These are phyloP conservation scores for Narthecium ossifragum DNA, from an alignment of 106 monocot species.

Conservation along the genomic window DNA sequence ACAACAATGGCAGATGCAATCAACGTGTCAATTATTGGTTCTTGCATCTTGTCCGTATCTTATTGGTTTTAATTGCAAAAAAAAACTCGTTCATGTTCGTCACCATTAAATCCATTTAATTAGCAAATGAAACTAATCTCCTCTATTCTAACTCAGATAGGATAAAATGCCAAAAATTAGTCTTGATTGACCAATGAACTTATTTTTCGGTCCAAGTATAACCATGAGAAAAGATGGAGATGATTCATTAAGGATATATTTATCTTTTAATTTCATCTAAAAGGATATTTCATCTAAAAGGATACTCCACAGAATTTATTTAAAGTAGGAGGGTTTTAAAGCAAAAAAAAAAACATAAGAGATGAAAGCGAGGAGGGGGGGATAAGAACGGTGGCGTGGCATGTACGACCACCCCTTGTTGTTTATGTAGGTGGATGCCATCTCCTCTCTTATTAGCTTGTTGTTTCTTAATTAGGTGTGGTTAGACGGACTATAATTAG, in stretches of 20 bases:
- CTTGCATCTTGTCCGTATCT: too few relatives aligned
- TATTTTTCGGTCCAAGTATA: too few relatives aligned
- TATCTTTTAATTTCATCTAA: not conserved
- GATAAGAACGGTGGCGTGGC: constrained; percentile 1
- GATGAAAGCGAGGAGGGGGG: not conserved
- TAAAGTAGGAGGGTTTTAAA: not conserved
- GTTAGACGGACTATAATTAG: not conserved
- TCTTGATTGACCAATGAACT: not conserved
- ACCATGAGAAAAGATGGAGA: too few relatives aligned
- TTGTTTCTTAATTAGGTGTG: not conserved
- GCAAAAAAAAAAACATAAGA: not conserved
- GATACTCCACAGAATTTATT: not conserved
- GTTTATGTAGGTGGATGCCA: not conserved
- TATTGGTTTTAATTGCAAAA: too few relatives aligned
- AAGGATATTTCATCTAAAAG: not conserved
- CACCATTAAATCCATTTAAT: too few relatives aligned
- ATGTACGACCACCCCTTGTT: not conserved
- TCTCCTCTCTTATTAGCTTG: not conserved
- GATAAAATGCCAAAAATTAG: too few relatives aligned
- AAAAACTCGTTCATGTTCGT: too few relatives aligned
- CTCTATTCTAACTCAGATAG: too few relatives aligned
- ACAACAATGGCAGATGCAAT: too few relatives aligned
- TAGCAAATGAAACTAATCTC: too few relatives aligned
- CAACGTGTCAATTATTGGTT: too few relatives aligned
- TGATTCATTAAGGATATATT: not conserved